Evolutionary conservation across 768 basidiomycete species (phyloP).

Genomic region (Kwoniella dejecticola): DNA sequence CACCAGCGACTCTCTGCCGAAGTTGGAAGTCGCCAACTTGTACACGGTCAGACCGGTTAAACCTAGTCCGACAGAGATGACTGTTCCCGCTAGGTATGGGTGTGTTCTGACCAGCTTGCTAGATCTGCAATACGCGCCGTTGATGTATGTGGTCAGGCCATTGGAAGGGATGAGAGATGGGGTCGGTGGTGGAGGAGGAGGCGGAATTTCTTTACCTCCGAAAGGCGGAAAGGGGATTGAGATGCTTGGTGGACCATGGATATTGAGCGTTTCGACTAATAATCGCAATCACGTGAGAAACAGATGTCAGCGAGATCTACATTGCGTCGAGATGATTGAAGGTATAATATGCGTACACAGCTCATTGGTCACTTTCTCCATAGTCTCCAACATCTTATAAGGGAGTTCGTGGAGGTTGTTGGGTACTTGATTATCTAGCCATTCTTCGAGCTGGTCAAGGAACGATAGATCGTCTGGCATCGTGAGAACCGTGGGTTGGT

Average conservation of each 20-base stretch:
- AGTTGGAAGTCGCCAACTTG: conserved; percentile 9
- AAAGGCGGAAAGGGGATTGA: conserved; percentile 53
- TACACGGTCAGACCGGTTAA: conserved; percentile 23
- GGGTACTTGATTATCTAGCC: conserved; percentile 50
- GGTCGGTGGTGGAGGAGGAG: conserved; percentile 44
- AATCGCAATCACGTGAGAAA: neutral
- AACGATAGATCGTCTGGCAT: conserved; percentile 42
- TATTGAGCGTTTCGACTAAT: conserved; percentile 51
- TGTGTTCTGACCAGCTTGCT: conserved; percentile 33
- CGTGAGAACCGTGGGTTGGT: too few species aligned
- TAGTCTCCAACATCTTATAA: conserved; percentile 43
- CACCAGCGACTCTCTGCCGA: neutral
- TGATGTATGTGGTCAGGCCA: neutral
- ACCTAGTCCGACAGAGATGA: conserved; percentile 41
- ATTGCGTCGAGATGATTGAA: neutral
- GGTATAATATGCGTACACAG: conserved; percentile 35
- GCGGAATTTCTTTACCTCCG: conserved; percentile 35
- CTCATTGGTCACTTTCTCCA: conserved; percentile 51
- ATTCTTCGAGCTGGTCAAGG: conserved; percentile 50
- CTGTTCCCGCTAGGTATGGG: conserved; percentile 37
- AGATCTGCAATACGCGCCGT: conserved; percentile 17
- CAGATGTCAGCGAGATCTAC: neutral
- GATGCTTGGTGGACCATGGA: conserved; percentile 48
- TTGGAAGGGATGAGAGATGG: conserved; percentile 20
- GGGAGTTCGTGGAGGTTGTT: conserved; percentile 51